Conservation (phyloP, 1,284 basidiomycete species). For the Rhodotorula sp. region DNA sequence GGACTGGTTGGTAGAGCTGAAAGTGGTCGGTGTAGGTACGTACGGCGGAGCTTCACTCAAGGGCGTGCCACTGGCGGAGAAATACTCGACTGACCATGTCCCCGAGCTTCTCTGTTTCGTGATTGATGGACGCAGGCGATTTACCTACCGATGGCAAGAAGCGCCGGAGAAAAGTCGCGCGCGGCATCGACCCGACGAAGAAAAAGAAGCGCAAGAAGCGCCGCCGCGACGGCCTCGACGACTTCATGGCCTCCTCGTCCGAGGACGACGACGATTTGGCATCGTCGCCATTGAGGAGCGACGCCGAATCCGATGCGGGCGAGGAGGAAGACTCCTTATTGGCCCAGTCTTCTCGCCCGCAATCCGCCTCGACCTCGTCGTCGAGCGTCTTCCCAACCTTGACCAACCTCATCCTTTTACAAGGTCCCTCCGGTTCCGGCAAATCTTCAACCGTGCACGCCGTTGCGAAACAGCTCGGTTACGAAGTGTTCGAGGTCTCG, state of each 20-base stretch:
- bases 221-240: slow-evolving; percentile 47
- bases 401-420: slow-evolving; percentile 78
- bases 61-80: neutral
- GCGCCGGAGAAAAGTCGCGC: slow-evolving; percentile 28
- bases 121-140: too few species aligned
- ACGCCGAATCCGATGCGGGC: neutral
- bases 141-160: neutral
- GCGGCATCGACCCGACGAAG: slow-evolving; percentile 18
- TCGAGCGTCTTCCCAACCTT: slow-evolving; percentile 54
- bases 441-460: slow-evolving; percentile 93
- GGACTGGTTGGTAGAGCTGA: slow-evolving; percentile 73
- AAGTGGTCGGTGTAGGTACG: slow-evolving; percentile 57
- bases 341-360: too few species aligned
- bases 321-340: slow-evolving; percentile 7
- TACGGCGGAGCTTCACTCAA: neutral
- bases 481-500: slow-evolving; percentile 95
- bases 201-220: slow-evolving; percentile 39
- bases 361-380: too few species aligned
- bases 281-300: slow-evolving; percentile 17
- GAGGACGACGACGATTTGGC: slow-evolving; percentile 38
- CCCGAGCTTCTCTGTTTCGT: too few species aligned
- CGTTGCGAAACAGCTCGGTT: slow-evolving; percentile 86
- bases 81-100: neutral
- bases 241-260: slow-evolving; percentile 44
- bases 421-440: slow-evolving; percentile 78